phyloP scores from a whole-genome alignment of 2,329 filamentous ascomycete genomes.

The Neoscytalidium dimidiatum region DNA sequence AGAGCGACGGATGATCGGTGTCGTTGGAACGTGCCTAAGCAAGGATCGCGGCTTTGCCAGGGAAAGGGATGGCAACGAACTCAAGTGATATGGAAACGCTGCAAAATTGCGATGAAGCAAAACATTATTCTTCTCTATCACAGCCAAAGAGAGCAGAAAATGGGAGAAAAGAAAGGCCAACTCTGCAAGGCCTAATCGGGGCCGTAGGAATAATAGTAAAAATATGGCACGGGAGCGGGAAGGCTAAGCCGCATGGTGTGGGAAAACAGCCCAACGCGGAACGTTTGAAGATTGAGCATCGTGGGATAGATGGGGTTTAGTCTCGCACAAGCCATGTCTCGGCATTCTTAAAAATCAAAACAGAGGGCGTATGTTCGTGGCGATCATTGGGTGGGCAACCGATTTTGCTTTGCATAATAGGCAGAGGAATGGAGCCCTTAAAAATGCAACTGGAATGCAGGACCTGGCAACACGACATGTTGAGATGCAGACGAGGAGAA shows the following conservation, averaged over 20 bases:
- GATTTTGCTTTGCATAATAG: not conserved
- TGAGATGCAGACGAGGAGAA: not conserved
- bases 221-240: not conserved
- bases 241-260: not conserved
- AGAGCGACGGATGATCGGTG: not conserved
- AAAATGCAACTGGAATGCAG: not conserved
- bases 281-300: not conserved
- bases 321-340: not conserved
- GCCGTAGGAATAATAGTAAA: not conserved
- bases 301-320: not conserved
- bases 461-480: not conserved
- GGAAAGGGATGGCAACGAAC: slow-evolving; percentile 5
- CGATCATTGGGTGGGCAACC: not conserved
- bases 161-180: not conserved
- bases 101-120: not conserved
- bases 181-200: not conserved
- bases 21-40: slow-evolving; percentile 13
- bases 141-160: too few species aligned
- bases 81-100: not conserved
- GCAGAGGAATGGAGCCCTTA: not conserved
- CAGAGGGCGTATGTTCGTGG: too few species aligned
- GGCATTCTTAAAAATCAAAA: not conserved
- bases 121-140: not conserved
- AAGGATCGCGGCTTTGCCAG: not conserved
- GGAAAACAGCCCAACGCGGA: not conserved